Evolutionary conservation across 495 filamentous ascomycete species (phyloP).

Genomic region (Aspergillus haitiensis): DNA sequence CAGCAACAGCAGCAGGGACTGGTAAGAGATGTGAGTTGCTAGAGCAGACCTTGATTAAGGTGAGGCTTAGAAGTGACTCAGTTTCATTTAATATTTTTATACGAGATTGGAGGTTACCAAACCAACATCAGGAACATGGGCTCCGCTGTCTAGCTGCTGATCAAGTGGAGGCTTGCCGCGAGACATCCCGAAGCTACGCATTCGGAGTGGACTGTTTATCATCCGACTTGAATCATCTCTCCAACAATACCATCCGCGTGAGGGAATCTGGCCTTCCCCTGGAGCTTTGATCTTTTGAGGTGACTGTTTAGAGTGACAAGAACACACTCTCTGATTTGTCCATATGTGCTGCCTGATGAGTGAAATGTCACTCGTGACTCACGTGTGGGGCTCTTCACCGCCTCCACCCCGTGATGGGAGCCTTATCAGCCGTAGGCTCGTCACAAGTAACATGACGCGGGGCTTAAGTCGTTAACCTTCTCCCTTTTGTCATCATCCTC

Average conservation of each 20-base stretch:
- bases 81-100: background rate
- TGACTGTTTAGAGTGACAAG: background rate
- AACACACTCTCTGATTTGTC: background rate
- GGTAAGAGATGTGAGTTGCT: background rate
- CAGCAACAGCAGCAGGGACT: background rate
- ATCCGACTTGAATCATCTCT: constrained; percentile 15
- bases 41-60: background rate
- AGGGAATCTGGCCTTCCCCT: background rate
- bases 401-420: constrained; percentile 37
- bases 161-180: constrained; percentile 24
- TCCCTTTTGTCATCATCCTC: constrained; percentile 25
- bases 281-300: background rate
- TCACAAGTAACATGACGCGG: constrained; percentile 31
- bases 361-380: constrained; percentile 25
- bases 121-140: constrained; percentile 6
- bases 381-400: constrained; percentile 37
- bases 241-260: constrained; percentile 6
- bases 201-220: constrained; percentile 6
- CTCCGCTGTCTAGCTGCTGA: constrained; percentile 19
- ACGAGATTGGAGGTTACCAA: background rate
- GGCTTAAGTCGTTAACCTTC: constrained; percentile 20
- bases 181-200: background rate
- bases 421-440: constrained; percentile 25
- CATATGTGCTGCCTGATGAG: constrained; percentile 1
- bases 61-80: constrained; percentile 20